Base-by-base conservation (phyloP, 345 rosid genomes). In the Streptanthus diversifolius region DNA sequence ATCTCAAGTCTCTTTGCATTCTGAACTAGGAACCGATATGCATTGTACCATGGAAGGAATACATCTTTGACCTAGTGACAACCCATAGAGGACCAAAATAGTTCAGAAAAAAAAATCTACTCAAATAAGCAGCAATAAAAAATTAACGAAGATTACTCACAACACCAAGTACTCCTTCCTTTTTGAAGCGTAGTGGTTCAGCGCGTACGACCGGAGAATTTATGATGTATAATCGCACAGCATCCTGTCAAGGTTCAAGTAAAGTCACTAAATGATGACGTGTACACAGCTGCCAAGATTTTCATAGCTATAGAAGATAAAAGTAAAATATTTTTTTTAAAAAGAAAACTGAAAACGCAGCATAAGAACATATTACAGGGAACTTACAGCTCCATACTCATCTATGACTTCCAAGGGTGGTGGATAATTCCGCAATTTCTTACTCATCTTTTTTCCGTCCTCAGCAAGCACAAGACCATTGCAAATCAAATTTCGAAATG, bases 31-130 rank as follows among this genome's bases (percentile, higher is more conserved):
- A 95, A 95, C 79, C 99, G 84, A 80, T 88, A 90, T 8, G 99
- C 99, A 85, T 95, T 95, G 81, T 95, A 95, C 99, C 97, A 95
- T 29, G 99, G 99, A 77, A 95, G 99, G 82, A 95, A 92, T 51
- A 95, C 98, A 81, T 92, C 99, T 83, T 90, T 95, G 73, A 95
- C 99, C 98, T 95, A 82, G 76, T 24, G 67, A 60, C 51, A 48
- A 40, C 19, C 53, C 77, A 66, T 71, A 24, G 45, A 48, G 13
- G 32, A 35, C 53, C 52, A 68, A 48, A 66, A 44, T 40, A n/a
- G 43, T 40, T 79, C 66, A 73, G 68, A 11, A 0, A 67, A 44
- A 52, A 43, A 73, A 48, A 61, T 29, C 63, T 67, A 60, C 59
- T 72, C 56, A 39, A 75, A 45, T 45, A 54, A 44, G 30, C 7